Conservation (phyloP, 2,329 filamentous ascomycete genomes). For the Sordariomycetes sp. region DNA sequence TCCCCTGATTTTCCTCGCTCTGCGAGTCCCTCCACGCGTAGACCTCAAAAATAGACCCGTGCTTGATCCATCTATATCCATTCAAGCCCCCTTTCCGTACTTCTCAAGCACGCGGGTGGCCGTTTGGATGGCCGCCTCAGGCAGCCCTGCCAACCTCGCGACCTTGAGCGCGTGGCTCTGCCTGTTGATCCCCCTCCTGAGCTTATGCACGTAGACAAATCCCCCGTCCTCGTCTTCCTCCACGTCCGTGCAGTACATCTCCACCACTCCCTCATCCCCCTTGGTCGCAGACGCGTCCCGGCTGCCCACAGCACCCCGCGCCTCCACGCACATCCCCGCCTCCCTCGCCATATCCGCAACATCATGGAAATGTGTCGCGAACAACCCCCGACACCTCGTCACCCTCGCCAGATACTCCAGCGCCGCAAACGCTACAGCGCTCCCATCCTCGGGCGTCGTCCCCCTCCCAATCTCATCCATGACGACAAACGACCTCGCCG, state of each 20-base stretch:
- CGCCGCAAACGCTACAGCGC: conserved; percentile 80
- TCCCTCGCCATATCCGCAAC: conserved; percentile 63
- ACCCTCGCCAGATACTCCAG: conserved; percentile 69
- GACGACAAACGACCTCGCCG: conserved; percentile 75
- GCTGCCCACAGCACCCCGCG: too few species aligned
- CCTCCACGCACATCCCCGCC: conserved; percentile 24
- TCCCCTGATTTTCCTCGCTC: too few species aligned
- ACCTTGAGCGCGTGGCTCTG: conserved; percentile 90
- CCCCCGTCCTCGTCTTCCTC: conserved; percentile 55
- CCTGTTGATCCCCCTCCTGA: conserved; percentile 72
- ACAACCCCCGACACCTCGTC: conserved; percentile 70
- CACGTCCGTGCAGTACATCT: conserved; percentile 81
- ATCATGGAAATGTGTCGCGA: conserved; percentile 89
- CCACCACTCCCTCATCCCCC: conserved; percentile 31
- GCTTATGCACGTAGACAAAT: conserved; percentile 77
- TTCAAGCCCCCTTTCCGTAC: neutral
- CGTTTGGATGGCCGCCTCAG: conserved; percentile 54
- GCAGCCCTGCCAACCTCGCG: conserved; percentile 74
- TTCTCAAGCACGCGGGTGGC: conserved; percentile 43
- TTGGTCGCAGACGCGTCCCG: conserved; percentile 4
- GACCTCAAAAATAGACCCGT: neutral
- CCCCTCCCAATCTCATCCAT: conserved; percentile 97
- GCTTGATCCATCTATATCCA: neutral
- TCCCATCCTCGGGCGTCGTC: conserved; percentile 85
- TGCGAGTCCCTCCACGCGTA: neutral